phyloP scores from a whole-genome alignment of 371 early-diverging fungal genomes.

The Syncephalastrum monosporum region DNA sequence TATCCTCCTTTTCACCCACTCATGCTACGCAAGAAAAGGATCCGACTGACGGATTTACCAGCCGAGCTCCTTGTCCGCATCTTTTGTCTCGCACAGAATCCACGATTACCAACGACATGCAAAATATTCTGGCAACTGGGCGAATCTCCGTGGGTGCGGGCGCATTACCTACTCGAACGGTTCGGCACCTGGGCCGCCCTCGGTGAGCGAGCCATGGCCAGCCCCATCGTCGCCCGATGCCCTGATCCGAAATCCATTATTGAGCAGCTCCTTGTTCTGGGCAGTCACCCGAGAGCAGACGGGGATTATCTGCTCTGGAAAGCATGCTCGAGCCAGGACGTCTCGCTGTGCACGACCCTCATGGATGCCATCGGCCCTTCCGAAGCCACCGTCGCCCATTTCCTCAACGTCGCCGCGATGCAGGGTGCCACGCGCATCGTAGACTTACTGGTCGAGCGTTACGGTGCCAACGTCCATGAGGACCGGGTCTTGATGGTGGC shows the following conservation, averaged over 20 bases:
- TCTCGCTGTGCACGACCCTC: constrained; percentile 14
- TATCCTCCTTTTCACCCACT: too few relatives aligned
- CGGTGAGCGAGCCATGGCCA: constrained; percentile 23
- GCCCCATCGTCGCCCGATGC: constrained; percentile 17
- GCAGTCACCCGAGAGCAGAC: constrained; percentile 27
- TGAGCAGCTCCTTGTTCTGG: constrained; percentile 21
- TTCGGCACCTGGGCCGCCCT: constrained; percentile 33
- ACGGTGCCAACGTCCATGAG: constrained; percentile 20
- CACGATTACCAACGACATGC: constrained; percentile 18
- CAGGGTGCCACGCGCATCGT: constrained; percentile 26
- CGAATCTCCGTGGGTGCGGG: constrained; percentile 22
- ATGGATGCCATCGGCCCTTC: constrained; percentile 16
- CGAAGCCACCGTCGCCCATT: constrained; percentile 11
- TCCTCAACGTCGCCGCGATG: constrained; percentile 27
- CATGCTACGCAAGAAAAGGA: too few relatives aligned
- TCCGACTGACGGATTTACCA: constrained; percentile 16
- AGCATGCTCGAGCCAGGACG: constrained; percentile 21
- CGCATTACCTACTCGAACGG: constrained; percentile 28
- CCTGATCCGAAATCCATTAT: constrained; percentile 3
- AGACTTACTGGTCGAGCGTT: constrained; percentile 24
- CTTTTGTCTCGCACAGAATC: constrained; percentile 39
- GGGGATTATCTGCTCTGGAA: constrained; percentile 29
- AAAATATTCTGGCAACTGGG: constrained; percentile 26
- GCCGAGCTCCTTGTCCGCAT: constrained; percentile 31
- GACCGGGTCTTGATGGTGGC: constrained; percentile 25